Conservation (phyloP, 1,284 basidiomycete genomes). For the Sanguinoderma infundibulare region DNA sequence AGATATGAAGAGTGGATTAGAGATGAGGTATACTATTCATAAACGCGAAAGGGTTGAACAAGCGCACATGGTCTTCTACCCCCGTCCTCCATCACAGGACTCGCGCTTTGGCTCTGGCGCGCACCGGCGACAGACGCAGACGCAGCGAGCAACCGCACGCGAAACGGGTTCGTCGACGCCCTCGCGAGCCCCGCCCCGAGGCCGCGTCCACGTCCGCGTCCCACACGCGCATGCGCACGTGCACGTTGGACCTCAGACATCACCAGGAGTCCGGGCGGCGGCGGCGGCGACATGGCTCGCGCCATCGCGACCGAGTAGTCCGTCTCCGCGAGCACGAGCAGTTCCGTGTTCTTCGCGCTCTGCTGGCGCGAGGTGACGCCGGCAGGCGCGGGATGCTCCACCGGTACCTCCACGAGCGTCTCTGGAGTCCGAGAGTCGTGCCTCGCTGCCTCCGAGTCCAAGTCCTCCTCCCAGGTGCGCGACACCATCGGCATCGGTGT, state of each 20-base stretch:
- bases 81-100: too few relatives aligned
- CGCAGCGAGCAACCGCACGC: neutral
- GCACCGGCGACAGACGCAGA: too few relatives aligned
- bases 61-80: too few relatives aligned
- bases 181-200: neutral
- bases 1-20: too few relatives aligned
- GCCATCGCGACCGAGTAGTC: neutral
- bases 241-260: neutral
- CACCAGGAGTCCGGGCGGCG: neutral
- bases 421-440: neutral
- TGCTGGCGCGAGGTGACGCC: too few relatives aligned
- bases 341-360: neutral
- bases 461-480: too few relatives aligned
- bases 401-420: neutral
- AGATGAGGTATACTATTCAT: too few relatives aligned
- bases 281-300: too few relatives aligned
- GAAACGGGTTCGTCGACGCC: neutral
- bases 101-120: too few relatives aligned
- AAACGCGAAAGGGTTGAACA: too few relatives aligned
- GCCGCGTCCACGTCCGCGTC: too few relatives aligned
- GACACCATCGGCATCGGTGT: neutral
- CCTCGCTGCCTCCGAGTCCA: neutral
- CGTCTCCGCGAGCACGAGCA: neutral
- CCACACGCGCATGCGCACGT: too few relatives aligned
- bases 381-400: neutral